Percentiles rank a stretch among this genome's conserved stretches.
Evolutionary conservation across 139 green algal species (phyloP).

Genomic region (Micromonas pusilla): DNA sequence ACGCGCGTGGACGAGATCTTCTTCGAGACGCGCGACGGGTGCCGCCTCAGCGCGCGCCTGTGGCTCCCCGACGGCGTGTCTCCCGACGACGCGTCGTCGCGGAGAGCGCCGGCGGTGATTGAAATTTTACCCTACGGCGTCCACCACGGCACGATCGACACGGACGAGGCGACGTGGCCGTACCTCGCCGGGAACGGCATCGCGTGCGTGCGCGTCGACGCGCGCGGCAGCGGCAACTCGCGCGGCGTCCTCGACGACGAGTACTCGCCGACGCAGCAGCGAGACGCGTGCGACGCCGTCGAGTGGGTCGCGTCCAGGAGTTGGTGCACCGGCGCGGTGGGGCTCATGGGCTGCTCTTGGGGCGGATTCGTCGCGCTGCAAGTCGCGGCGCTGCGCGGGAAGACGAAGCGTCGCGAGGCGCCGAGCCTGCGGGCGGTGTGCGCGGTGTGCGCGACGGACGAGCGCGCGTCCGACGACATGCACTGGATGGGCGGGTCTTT

Average conservation of each 20-base stretch:
- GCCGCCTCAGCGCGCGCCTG: slow-evolving; percentile 6
- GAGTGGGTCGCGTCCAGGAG: slow-evolving; percentile 24
- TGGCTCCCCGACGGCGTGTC: slow-evolving; percentile 19
- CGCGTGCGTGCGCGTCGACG: slow-evolving; percentile 31
- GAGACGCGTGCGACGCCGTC: slow-evolving; percentile 2
- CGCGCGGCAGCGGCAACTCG: slow-evolving; percentile 21
- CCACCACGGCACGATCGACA: slow-evolving; percentile 26
- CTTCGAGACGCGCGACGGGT: slow-evolving; percentile 5
- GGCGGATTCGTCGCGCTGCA: slow-evolving; percentile 32
- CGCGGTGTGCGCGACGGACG: slow-evolving; percentile 30
- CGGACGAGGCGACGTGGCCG: slow-evolving; percentile 18
- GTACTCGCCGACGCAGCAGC: slow-evolving; percentile 17
- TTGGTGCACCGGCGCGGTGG: slow-evolving; percentile 31
- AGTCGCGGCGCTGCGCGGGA: background rate
- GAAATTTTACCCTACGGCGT: slow-evolving; percentile 30
- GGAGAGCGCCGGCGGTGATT: slow-evolving; percentile 12
- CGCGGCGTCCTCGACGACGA: slow-evolving; percentile 29
- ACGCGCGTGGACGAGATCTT: background rate
- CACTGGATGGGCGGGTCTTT: slow-evolving; percentile 24
- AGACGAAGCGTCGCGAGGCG: background rate
- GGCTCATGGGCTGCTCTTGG: slow-evolving; percentile 32
- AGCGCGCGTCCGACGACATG: slow-evolving; percentile 30
- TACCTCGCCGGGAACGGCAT: slow-evolving; percentile 29
- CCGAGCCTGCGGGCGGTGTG: background rate
- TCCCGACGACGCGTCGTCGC: background rate